Conservation (phyloP, 2,329 filamentous ascomycete genomes). For the Alternaria brassicicola region DNA sequence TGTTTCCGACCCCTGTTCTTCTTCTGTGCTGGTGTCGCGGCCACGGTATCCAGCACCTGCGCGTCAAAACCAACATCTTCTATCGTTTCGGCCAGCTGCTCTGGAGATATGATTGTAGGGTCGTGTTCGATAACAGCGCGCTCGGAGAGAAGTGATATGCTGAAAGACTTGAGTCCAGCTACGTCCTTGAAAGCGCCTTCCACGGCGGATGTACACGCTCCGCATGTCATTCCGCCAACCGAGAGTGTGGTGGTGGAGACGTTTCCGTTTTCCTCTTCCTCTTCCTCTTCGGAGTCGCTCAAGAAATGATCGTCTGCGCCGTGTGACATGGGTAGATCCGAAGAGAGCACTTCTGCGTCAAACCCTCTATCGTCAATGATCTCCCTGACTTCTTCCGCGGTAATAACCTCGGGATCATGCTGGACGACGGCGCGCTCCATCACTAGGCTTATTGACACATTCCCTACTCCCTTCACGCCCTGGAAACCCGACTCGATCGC, state of each 20-base stretch:
- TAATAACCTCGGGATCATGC: constrained; percentile 77
- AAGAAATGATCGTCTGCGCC: constrained; percentile 45
- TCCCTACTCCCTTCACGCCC: constrained; percentile 78
- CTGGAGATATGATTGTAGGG: constrained; percentile 58
- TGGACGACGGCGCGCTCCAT: constrained; percentile 96
- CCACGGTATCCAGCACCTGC: constrained; percentile 73
- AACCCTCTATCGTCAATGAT: constrained; percentile 93
- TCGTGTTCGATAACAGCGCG: constrained; percentile 87
- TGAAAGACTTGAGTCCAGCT: constrained; percentile 74
- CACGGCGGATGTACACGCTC: constrained; percentile 84
- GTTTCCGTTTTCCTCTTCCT: constrained; percentile 49
- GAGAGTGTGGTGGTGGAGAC: constrained; percentile 70
- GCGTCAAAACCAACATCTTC: constrained; percentile 80
- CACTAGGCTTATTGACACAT: constrained; percentile 88
- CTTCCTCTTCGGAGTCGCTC: constrained; percentile 46
- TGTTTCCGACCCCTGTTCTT: constrained; percentile 48
- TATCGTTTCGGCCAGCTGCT: constrained; percentile 63
- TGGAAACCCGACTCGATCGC: constrained; percentile 94
- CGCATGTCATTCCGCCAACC: constrained; percentile 89
- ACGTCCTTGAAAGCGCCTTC: constrained; percentile 80
- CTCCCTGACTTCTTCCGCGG: constrained; percentile 77
- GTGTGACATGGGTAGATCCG: constrained; percentile 68
- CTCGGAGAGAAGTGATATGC: constrained; percentile 82
- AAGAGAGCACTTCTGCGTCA: constrained; percentile 85
- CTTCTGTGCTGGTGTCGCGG: constrained; percentile 45